A percentile compares a stretch with the other conserved stretches of the same genome.
phyloP scores from a whole-genome alignment of 164 flowering plant genomes.

The Euptelea pleiosperma region DNA sequence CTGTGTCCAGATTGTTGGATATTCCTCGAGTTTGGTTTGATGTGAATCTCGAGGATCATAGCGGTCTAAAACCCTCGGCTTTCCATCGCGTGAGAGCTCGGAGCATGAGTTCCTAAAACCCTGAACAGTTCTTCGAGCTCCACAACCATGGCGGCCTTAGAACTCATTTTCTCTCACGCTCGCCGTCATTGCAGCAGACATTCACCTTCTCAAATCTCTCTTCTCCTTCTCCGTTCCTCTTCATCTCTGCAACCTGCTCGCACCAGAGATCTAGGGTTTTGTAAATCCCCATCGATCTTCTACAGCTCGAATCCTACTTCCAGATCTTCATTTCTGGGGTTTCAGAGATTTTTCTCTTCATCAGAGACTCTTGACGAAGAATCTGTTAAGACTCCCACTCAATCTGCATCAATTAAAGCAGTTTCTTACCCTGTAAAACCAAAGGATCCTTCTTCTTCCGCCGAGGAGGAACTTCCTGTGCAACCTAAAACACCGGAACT shows the following conservation, averaged over 20 bases:
- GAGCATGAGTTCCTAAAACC: constrained; percentile 9
- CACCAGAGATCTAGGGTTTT: constrained; percentile 1
- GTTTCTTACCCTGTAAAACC: constrained; percentile 68
- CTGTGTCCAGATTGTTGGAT: no score
- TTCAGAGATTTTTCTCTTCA: constrained; percentile 26
- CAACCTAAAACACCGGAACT: constrained; percentile 1
- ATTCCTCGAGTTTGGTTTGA: no score
- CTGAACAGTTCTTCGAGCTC: constrained; percentile 7
- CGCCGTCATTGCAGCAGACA: constrained; percentile 33
- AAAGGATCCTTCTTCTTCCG: constrained; percentile 23
- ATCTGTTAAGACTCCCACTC: constrained; percentile 5
- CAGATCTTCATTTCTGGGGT: constrained; percentile 12
- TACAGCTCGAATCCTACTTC: neutral
- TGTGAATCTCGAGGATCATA: no score
- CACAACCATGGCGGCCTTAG: constrained; percentile 37
- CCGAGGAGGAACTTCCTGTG: constrained; percentile 15
- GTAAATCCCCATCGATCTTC: neutral
- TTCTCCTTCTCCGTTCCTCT: constrained; percentile 17
- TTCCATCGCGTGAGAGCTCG: no score
- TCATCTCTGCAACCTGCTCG: constrained; percentile 10
- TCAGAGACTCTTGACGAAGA: constrained; percentile 11
- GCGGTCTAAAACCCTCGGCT: no score
- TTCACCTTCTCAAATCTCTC: constrained; percentile 11
- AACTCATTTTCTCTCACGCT: constrained; percentile 37
- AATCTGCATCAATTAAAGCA: constrained; percentile 30